These are phyloP conservation scores for Pythium brassicae DNA, from an alignment of 352 stramenopile species.

Conservation along the genomic window DNA sequence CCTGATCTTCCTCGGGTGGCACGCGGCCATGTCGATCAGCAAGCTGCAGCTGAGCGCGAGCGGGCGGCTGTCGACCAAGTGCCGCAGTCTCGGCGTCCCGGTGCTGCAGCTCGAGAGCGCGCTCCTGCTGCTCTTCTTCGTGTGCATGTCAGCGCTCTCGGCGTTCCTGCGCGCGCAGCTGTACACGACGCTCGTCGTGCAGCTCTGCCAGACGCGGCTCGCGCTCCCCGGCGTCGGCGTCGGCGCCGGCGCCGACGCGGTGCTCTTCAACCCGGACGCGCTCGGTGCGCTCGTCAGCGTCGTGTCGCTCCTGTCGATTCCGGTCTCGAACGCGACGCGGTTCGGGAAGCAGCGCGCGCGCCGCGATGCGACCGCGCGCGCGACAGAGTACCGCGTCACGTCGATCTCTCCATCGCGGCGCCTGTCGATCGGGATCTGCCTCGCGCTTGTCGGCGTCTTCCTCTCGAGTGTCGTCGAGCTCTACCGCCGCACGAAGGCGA, in stretches of 20 bases:
- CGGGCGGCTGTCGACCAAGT: constrained; percentile 29
- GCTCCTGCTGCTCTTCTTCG: constrained; percentile 30
- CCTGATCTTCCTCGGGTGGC: constrained; percentile 44
- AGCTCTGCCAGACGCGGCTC: constrained; percentile 54
- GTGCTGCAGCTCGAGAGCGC: constrained; percentile 18
- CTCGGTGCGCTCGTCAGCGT: constrained; percentile 17
- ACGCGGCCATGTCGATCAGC: constrained; percentile 31
- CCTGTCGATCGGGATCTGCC: constrained; percentile 45
- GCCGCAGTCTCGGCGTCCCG: constrained; percentile 31
- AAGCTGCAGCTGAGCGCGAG: constrained; percentile 36
- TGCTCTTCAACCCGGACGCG: constrained; percentile 37
- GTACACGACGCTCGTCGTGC: constrained; percentile 61
- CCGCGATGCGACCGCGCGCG: not conserved
- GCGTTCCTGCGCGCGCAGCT: constrained; percentile 68
- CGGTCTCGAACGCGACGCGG: constrained; percentile 10
- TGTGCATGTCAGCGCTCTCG: constrained; percentile 39
- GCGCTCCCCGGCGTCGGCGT: too few species aligned
- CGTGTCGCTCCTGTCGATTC: constrained; percentile 15
- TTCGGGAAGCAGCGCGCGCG: not conserved
- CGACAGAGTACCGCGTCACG: constrained; percentile 4
- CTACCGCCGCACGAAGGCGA: constrained; percentile 47
- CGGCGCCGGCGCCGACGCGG: constrained; percentile 9
- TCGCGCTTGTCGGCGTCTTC: constrained; percentile 66
- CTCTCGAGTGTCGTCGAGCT: constrained; percentile 72
- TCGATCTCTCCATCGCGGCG: constrained; percentile 21